Evolutionary conservation across 805 yeast species (phyloP), one percentile per base, ranked within the genome.

Genomic region (Candida ipomoeae): DNA sequence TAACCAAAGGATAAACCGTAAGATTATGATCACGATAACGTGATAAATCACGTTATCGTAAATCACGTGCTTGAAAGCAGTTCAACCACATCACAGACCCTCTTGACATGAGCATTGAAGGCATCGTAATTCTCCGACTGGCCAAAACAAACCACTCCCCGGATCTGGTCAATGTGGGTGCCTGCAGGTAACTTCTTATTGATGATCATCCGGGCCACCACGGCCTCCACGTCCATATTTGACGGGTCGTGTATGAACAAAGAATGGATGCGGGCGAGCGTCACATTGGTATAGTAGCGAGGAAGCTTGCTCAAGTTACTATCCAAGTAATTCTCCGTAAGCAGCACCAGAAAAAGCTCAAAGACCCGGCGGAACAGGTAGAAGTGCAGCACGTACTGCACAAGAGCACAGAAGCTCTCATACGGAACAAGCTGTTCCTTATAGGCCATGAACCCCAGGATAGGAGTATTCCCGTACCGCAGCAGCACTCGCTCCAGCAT

Each of bases 171-270:
- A 23, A 73, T 64, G 41, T 56, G 60, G 6, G 70, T 62, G 13
- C 59, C 59, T 10, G 49, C 40, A 1, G 69, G 68, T 15, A 73
- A 58, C 51, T 71, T 70, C 41, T 65, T 63, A 17, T 53, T 54
- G 18, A 62, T 56, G 40, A 73, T 69, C 77, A 73, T 73, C n/a
- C 57, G 58, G 35, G 60, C 55, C 5, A 72, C 52, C 31, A 68
- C 45, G 18, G 53, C 57, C 50, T 72, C 73, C 15, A 67, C 46
- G 26, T 60, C 61, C 18, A 53, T 39, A 8, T 51, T 49, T 11
- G 21, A 21, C 1, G 42, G 51, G 13, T 54, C 44, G 6, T 55
- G 36, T 4, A 55, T 52, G 31, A 69, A 57, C 13, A 69, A 32
- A 6, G 51, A n/a, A 36, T 49, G 45, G 50, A 68, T 57, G 40